Base-by-base conservation (phyloP, 2,329 filamentous ascomycete species). In the Keithomyces neogunnii region DNA sequence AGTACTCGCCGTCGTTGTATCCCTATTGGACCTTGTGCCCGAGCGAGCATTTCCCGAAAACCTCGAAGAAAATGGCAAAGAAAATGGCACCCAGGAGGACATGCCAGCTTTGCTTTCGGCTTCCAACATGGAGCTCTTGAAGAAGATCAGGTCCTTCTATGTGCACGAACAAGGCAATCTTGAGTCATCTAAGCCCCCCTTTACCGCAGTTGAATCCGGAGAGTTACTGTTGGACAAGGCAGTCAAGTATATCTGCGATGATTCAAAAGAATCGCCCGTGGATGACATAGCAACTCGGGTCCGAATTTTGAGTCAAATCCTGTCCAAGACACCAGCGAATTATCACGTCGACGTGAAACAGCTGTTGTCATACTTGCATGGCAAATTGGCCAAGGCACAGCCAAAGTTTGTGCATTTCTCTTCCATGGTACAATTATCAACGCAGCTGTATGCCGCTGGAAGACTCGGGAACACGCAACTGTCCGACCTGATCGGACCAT, bases 141-240 rank as follows among this genome's bases (percentile, higher is more conserved):
- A 78, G 54, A 78, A 69, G 53, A 81, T 89, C 48, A 77, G 74
- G 58, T 69, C 71, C 8, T 90, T 89, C 60, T 90, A 90, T 63
- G 73, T 83, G 35, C 73, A 80, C 53, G 84, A 86, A 53, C 85
- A 88, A 63, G 84, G 83, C 42, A 88, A 81, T 56, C 69, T 87
- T 26, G 85, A 89, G 53, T 75, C 77, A 36, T 74, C 75, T 6
- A 65, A 75, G 4, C 71, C 80, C 3, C 86, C 86, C 3, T 85
- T 87, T 57, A 66, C 72, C 8, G 66, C 78, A 5, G 69, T 70
- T 19, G 71, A 76, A 28, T 66, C 82, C 29, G 81, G 80, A n/a
- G 78, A 83, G 56, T 70, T 86, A 44, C 75, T 89, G 7, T 67
- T 89, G 32, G 74, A 78, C 49, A 83, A 85, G 62, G 77, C 80